Evolutionary conservation across 2,329 filamentous ascomycete species (phyloP).

Genomic region (Harringtonia aguacate): DNA sequence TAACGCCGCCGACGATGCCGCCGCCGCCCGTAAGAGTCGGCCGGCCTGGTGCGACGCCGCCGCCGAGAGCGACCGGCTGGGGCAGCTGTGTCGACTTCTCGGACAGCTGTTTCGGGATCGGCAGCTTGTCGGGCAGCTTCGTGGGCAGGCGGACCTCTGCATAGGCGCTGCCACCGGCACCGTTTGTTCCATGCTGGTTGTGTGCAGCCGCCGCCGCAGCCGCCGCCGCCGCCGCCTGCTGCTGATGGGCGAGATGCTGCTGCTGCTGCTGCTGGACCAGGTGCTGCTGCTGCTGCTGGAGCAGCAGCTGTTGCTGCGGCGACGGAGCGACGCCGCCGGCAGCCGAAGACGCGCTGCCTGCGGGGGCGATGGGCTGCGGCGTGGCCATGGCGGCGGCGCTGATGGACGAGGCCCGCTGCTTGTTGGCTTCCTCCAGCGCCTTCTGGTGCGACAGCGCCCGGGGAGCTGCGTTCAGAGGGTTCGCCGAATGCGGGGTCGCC

Average conservation of each 20-base stretch:
- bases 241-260: slow-evolving; percentile 47
- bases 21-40: slow-evolving; percentile 78
- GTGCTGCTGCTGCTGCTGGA: slow-evolving; percentile 14
- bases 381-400: slow-evolving; percentile 7
- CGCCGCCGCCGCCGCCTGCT: slow-evolving; percentile 7
- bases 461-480: slow-evolving; percentile 26
- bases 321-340: slow-evolving; percentile 5
- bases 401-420: slow-evolving; percentile 18
- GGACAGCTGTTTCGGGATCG: slow-evolving; percentile 69
- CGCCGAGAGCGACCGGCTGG: slow-evolving; percentile 58
- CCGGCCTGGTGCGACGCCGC: slow-evolving; percentile 52
- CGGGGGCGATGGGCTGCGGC: slow-evolving; percentile 5
- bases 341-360: neutral
- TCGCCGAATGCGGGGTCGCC: slow-evolving; percentile 31
- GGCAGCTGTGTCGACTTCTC: slow-evolving; percentile 58
- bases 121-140: slow-evolving; percentile 52
- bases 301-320: slow-evolving; percentile 10
- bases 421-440: slow-evolving; percentile 38
- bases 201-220: slow-evolving; percentile 4
- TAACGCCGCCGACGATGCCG: slow-evolving; percentile 67
- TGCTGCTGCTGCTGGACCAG: slow-evolving; percentile 79
- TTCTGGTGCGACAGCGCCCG: slow-evolving; percentile 37
- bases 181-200: slow-evolving; percentile 13
- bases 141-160: slow-evolving; percentile 12
- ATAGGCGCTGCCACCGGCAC: neutral